A percentile compares a stretch with the other conserved stretches of the same genome.
These are phyloP conservation scores for Trypanosoma rangeli DNA, from an alignment of 208 protist species.

Conservation along the genomic window DNA sequence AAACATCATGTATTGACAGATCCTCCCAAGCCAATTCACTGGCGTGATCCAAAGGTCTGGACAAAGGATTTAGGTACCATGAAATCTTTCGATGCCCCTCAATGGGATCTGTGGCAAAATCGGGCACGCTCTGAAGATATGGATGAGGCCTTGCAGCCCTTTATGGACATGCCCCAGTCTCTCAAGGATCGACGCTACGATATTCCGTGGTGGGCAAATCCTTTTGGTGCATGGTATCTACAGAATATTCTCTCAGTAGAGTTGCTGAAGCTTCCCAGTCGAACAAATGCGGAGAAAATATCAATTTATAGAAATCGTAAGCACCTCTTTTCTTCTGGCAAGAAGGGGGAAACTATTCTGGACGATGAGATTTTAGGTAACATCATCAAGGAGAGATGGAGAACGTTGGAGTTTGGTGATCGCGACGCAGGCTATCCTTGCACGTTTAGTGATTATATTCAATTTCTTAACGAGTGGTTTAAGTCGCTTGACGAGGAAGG, in stretches of 20 bases:
- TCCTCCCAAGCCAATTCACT: constrained; percentile 85
- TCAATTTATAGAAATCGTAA: constrained; percentile 79
- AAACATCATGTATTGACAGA: constrained; percentile 91
- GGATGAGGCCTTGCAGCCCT: constrained; percentile 91
- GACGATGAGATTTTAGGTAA: constrained; percentile 84
- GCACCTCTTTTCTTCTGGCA: constrained; percentile 34
- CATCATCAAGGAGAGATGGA: constrained; percentile 89
- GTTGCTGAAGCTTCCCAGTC: constrained; percentile 83
- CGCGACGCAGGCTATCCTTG: constrained; percentile 85
- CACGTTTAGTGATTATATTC: constrained; percentile 93
- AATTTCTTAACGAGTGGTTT: constrained; percentile 95
- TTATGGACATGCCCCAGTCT: constrained; percentile 94
- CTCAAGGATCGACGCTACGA: constrained; percentile 91
- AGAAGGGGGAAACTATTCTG: constrained; percentile 58
- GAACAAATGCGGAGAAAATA: constrained; percentile 90
- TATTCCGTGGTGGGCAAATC: constrained; percentile 94
- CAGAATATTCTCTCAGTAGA: constrained; percentile 92
- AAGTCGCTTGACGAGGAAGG: constrained; percentile 92
- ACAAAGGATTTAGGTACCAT: constrained; percentile 85
- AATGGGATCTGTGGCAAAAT: constrained; percentile 92
- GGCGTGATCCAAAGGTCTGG: constrained; percentile 93
- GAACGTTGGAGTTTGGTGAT: constrained; percentile 92
- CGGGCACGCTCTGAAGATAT: constrained; percentile 87
- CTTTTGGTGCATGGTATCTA: constrained; percentile 92
- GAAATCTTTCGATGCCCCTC: constrained; percentile 92